A percentile compares a stretch with the other conserved stretches of the same genome.
Conservation (phyloP, 2,329 filamentous ascomycete species). For the Aspergillus cejpii region DNA sequence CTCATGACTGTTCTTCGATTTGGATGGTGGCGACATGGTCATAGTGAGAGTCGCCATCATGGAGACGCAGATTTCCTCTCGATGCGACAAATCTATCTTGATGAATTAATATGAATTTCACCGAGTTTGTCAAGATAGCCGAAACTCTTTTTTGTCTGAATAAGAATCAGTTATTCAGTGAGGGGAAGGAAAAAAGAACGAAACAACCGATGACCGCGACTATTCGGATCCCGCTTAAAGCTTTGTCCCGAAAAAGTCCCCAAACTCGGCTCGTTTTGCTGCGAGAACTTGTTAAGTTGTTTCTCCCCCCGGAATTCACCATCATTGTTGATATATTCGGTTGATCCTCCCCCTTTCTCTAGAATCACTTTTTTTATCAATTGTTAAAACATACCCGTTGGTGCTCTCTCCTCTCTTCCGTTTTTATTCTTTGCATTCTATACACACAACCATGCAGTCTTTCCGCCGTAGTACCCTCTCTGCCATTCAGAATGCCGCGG, state of each 20-base stretch:
- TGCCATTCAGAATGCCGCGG: slow-evolving; percentile 59
- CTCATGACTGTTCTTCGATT: slow-evolving; percentile 56
- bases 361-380: no score
- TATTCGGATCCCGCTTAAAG: slow-evolving; percentile 35
- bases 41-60: slow-evolving; percentile 58
- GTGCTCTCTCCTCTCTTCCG: slow-evolving; percentile 8
- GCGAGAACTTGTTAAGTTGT: no score
- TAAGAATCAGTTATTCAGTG: no score
- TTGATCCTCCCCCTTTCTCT: slow-evolving; percentile 9
- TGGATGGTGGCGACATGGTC: slow-evolving; percentile 51
- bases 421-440: slow-evolving; percentile 15
- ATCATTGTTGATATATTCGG: slow-evolving; percentile 14
- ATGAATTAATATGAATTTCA: no score
- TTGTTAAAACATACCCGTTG: slow-evolving; percentile 7
- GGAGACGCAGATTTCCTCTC: slow-evolving; percentile 6
- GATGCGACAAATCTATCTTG: neutral
- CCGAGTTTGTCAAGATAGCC: no score
- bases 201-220: slow-evolving; percentile 24
- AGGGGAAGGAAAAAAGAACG: slow-evolving; percentile 19
- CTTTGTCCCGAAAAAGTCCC: slow-evolving; percentile 31
- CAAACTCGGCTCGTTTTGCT: slow-evolving; percentile 22
- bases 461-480: slow-evolving; percentile 66
- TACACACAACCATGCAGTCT: slow-evolving; percentile 64
- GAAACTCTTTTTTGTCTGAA: no score
- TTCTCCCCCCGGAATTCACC: slow-evolving; percentile 14